Conservation (phyloP, 108 stramenopile species). For the Asterionellopsis glacialis region DNA sequence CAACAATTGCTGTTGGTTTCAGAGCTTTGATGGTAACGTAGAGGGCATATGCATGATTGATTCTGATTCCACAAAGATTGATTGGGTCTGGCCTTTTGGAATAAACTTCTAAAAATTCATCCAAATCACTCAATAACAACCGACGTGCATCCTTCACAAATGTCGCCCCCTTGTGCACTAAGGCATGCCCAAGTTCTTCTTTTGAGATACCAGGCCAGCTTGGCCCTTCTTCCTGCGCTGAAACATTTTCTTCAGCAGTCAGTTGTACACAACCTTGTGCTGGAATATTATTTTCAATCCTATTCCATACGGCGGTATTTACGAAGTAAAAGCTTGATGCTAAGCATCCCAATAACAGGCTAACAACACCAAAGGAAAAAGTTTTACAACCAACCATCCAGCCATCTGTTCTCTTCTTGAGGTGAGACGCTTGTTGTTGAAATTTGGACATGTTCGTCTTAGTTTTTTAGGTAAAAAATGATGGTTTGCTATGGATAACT, state of each 20-base stretch:
- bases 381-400: no score
- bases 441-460: no score
- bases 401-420: no score
- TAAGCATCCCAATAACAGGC: no score
- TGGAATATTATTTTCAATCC: no score
- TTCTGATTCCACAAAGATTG: constrained; percentile 28
- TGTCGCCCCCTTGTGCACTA: constrained; percentile 10
- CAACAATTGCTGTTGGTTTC: constrained; percentile 20
- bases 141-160: background rate
- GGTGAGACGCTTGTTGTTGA: no score
- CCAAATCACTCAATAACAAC: background rate
- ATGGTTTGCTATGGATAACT: no score
- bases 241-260: background rate
- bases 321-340: no score
- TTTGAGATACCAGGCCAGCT: constrained; percentile 10
- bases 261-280: background rate
- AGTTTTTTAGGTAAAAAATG: no score
- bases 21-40: constrained; percentile 9
- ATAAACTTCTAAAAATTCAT: constrained; percentile 26
- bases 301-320: no score
- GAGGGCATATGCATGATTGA: constrained; percentile 23
- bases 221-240: background rate
- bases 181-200: constrained; percentile 7
- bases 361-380: no score
- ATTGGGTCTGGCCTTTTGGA: constrained; percentile 21